phyloP scores from a whole-genome alignment of 2,329 filamentous ascomycete genomes.

The Fusarium scirpi region DNA sequence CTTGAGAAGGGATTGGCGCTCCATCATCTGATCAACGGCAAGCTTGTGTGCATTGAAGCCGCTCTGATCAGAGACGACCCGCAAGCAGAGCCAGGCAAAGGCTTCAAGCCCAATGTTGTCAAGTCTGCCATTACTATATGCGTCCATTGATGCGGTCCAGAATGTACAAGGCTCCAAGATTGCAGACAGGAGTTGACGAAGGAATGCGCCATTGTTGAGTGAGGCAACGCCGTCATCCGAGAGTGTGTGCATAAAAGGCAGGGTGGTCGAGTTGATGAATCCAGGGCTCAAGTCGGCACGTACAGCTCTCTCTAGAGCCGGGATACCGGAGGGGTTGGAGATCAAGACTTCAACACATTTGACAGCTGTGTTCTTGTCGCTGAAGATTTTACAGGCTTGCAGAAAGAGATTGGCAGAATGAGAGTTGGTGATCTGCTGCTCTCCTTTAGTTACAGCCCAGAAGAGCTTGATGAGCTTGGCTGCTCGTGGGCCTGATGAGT shows the following conservation, averaged over 20 bases:
- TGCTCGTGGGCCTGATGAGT: slow-evolving; percentile 15
- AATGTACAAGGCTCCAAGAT: slow-evolving; percentile 65
- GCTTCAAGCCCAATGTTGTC: slow-evolving; percentile 48
- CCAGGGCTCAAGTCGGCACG: slow-evolving; percentile 39
- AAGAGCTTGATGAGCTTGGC: slow-evolving; percentile 36
- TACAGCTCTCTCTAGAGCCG: slow-evolving; percentile 43
- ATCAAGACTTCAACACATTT: slow-evolving; percentile 48
- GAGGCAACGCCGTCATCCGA: slow-evolving; percentile 28
- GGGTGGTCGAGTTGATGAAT: slow-evolving; percentile 46
- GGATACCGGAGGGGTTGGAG: slow-evolving; percentile 36
- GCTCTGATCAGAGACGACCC: slow-evolving; percentile 53
- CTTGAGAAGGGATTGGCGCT: slow-evolving; percentile 43
- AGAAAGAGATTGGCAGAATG: slow-evolving; percentile 47
- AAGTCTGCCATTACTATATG: slow-evolving; percentile 49
- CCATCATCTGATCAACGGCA: slow-evolving; percentile 45
- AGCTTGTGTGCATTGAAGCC: slow-evolving; percentile 19
- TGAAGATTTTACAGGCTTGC: slow-evolving; percentile 36
- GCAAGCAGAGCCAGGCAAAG: slow-evolving; percentile 63
- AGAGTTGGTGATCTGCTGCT: slow-evolving; percentile 23
- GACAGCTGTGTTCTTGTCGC: slow-evolving; percentile 25
- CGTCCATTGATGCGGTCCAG: slow-evolving; percentile 62
- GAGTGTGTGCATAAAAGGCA: slow-evolving; percentile 32
- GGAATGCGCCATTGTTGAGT: slow-evolving; percentile 39
- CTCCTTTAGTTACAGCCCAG: slow-evolving; percentile 31
- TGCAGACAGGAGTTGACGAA: slow-evolving; percentile 53